Evolutionary conservation across 345 rosid genomes (phyloP), one percentile per base, ranked within the genome.

Genomic region (Brassica juncea): DNA sequence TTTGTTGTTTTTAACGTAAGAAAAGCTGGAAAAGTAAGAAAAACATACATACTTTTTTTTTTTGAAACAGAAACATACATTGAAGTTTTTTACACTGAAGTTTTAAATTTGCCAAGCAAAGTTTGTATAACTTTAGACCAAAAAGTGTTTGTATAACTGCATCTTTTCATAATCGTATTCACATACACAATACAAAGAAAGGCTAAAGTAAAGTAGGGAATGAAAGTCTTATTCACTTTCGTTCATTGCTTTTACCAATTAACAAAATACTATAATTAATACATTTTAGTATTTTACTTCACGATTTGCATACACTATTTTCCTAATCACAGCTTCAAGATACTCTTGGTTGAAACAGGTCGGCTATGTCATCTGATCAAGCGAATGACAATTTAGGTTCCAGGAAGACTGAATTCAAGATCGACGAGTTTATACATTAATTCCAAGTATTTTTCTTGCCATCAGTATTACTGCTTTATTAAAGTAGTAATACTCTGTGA

Each of bases 121-220:
- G 5, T 68, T 58, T 10, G 66, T 6, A 27, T 66, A 27, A 23
- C 6, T 9, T 23, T 23, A 23, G 25, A 23, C 25, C 25, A 23
- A 23, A 23, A 23, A 23, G 25, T 23, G 5, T 68, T 58, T 10
- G 66, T 6, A 27, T 66, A 27, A 23, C 6, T 9, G 23, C 72
- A 66, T 25, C 44, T 25, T 34, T n/a, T 37, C 65, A 66, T 27
- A 39, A 66, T 66, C 19, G 31, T 58, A 55, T 58, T 21, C 52
- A 8, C 70, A 30, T n/a, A 12, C 30, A 8, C 62, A 58, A 21
- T 8, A 21, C 5, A 58, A 6, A 44, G 9, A 63, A 19, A 63
- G 49, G 21, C 31, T 49, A 44, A 64, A 73, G 52, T 49, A 44
- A 64, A 73, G 52, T 74, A 31, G 34, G 25, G 35, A 64, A 34